phyloP scores from a whole-genome alignment of 257 asterid species.

The Solanum bulbocastanum region DNA sequence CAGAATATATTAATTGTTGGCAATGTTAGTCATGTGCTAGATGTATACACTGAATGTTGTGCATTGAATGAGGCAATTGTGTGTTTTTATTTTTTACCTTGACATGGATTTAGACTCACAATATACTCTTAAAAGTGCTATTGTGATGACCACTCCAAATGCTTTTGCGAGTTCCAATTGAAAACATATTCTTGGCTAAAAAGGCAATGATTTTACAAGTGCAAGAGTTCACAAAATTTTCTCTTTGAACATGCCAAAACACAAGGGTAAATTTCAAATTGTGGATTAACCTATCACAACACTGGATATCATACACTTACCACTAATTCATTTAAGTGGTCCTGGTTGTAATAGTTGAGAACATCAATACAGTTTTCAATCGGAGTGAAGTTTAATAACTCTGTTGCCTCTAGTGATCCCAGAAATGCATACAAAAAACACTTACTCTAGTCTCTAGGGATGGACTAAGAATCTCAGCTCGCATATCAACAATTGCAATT shows the following conservation, averaged over 20 bases:
- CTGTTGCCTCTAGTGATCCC: background rate
- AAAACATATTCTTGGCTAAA: constrained; percentile 73
- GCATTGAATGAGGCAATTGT: background rate
- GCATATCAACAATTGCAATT: background rate
- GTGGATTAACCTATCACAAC: background rate
- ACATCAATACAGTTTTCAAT: background rate
- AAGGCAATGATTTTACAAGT: constrained; percentile 70
- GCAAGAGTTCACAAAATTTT: constrained; percentile 72
- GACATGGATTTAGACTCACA: background rate
- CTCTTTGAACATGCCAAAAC: constrained; percentile 58
- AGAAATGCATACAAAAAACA: background rate
- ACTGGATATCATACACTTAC: constrained; percentile 20
- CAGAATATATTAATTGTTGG: background rate
- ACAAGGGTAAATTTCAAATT: background rate
- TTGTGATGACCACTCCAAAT: constrained; percentile 57
- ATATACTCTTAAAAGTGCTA: background rate
- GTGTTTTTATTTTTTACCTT: background rate
- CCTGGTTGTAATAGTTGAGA: background rate
- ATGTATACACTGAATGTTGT: background rate
- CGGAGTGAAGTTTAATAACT: background rate
- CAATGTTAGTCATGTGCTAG: background rate
- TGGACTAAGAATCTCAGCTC: background rate
- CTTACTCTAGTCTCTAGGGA: background rate
- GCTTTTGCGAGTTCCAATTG: constrained; percentile 72
- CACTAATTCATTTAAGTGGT: background rate